Evolutionary conservation across 192 early-diverging fungal species (phyloP).

Genomic region (Thamnidium elegans): DNA sequence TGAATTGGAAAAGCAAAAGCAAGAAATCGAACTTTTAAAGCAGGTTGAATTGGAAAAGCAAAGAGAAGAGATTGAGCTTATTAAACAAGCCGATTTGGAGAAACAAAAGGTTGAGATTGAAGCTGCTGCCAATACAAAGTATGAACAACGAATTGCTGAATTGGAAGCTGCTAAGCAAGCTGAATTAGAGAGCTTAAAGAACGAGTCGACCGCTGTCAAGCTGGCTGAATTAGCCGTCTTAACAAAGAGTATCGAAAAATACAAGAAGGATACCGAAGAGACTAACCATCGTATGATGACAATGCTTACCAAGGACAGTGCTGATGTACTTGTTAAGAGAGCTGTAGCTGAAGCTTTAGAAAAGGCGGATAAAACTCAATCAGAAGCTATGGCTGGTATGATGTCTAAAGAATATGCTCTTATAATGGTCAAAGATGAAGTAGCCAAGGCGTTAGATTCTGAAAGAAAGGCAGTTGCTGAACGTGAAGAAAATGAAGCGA

Average conservation of each 20-base stretch:
- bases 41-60: background rate
- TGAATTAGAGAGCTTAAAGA: too few species aligned
- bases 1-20: background rate
- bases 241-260: background rate
- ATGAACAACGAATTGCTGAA: background rate
- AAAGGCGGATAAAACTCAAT: background rate
- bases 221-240: too few species aligned
- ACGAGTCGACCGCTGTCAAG: background rate
- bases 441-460: background rate
- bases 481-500: background rate
- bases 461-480: constrained; percentile 2
- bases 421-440: constrained; percentile 2
- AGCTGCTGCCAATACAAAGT: background rate
- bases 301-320: background rate
- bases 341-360: background rate
- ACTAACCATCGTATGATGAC: background rate
- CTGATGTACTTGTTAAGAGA: background rate
- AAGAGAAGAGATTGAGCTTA: background rate
- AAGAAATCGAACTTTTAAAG: background rate
- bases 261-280: background rate
- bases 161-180: background rate
- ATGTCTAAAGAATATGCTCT: constrained; percentile 1
- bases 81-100: background rate
- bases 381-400: background rate
- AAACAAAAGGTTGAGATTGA: background rate